Conservation (phyloP, 495 filamentous ascomycete genomes). For the Neohortaea acidophila region DNA sequence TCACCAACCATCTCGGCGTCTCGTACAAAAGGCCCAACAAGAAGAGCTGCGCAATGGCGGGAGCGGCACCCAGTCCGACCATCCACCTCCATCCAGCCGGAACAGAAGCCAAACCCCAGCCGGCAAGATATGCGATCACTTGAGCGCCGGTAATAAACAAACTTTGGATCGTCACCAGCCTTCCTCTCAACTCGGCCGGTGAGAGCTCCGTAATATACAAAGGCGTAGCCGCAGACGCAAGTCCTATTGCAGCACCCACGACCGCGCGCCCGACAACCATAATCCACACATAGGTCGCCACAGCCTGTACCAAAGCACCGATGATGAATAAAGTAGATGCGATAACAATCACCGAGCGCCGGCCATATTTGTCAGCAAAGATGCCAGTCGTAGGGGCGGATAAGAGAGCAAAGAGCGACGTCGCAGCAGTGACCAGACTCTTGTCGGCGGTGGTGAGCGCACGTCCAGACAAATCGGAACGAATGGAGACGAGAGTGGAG, state of each 20-base stretch:
- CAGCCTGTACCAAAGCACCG: conserved; percentile 59
- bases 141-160: conserved; percentile 78
- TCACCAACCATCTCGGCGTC: conserved; percentile 73
- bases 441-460: conserved; percentile 62
- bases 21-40: conserved; percentile 61
- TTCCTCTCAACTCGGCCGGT: conserved; percentile 56
- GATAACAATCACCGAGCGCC: conserved; percentile 59
- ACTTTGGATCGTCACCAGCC: conserved; percentile 59
- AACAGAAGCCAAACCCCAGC: conserved; percentile 46
- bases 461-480: conserved; percentile 52
- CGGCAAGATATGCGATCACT: conserved; percentile 69
- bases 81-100: conserved; percentile 73
- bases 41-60: conserved; percentile 53
- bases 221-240: conserved; percentile 68
- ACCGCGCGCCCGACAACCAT: conserved; percentile 72
- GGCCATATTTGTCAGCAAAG: conserved; percentile 58
- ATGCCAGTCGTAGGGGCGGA: conserved; percentile 61
- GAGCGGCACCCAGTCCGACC: conserved; percentile 70
- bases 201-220: conserved; percentile 73
- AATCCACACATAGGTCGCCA: conserved; percentile 40
- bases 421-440: conserved; percentile 67
- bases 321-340: conserved; percentile 65
- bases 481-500: conserved; percentile 67
- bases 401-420: conserved; percentile 63
- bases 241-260: conserved; percentile 70